Conservation (phyloP, 2,329 filamentous ascomycete genomes). For the Lanzia echinophila region DNA sequence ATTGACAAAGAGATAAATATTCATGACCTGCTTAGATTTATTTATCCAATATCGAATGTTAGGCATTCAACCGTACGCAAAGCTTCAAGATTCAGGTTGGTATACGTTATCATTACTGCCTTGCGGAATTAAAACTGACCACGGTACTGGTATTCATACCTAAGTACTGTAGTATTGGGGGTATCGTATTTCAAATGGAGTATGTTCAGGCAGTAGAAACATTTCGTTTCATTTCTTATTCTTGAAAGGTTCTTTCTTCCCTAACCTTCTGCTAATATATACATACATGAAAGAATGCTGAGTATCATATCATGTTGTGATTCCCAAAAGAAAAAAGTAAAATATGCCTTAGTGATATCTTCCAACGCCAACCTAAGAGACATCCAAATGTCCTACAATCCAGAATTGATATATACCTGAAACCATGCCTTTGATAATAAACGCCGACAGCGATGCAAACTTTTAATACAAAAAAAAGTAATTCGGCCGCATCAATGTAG, state of each 20-base stretch:
- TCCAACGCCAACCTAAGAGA: constrained; percentile 4
- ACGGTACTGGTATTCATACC: not conserved
- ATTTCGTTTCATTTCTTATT: not conserved
- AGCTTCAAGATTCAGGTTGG: not conserved
- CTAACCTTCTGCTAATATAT: not conserved
- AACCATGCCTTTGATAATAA: constrained; percentile 4
- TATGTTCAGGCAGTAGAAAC: not conserved
- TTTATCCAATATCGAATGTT: not conserved
- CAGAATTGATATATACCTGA: constrained; percentile 3
- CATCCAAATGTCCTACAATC: constrained; percentile 2
- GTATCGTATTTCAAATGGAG: not conserved
- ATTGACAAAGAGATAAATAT: not conserved
- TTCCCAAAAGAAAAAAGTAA: not conserved
- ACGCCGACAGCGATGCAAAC: constrained; percentile 1
- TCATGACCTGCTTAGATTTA: not conserved
- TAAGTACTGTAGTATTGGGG: too few species aligned
- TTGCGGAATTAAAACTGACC: not conserved
- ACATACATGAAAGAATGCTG: not conserved
- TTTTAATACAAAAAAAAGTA: constrained; percentile 2
- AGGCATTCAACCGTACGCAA: constrained; percentile 1
- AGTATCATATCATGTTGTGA: constrained; percentile 5
- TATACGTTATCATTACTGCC: constrained; percentile 5
- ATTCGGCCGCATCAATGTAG: not conserved
- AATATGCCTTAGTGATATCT: constrained; percentile 10
- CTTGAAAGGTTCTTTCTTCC: not conserved